These are phyloP conservation scores for Pseudoneurospora amorphoporcata DNA, from an alignment of 495 filamentous ascomycete species.

Conservation along the genomic window DNA sequence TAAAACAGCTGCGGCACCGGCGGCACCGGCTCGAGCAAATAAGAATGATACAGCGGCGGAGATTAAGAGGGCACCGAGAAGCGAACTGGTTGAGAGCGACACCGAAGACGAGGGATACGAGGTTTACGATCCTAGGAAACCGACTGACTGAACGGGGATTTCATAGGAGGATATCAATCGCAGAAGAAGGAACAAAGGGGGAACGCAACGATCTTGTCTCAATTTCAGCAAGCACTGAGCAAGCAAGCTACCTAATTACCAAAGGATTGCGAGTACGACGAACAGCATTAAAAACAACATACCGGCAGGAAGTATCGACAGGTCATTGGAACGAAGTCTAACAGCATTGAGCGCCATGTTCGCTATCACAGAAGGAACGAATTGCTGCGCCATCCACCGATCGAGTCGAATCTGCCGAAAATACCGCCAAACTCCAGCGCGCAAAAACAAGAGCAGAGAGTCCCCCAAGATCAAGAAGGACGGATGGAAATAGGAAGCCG, in stretches of 20 bases:
- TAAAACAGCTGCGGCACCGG: conserved; percentile 1
- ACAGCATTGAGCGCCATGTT: background rate
- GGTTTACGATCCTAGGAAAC: conserved; percentile 42
- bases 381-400: background rate
- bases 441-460: background rate
- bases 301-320: background rate
- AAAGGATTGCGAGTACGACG: background rate
- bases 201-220: too few species aligned
- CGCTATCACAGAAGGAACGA: background rate
- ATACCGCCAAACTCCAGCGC: background rate
- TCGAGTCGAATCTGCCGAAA: background rate
- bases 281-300: background rate
- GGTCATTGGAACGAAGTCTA: background rate
- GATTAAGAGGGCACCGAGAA: conserved; percentile 6
- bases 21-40: background rate
- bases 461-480: background rate
- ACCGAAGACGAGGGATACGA: conserved; percentile 51
- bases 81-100: conserved; percentile 40
- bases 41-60: conserved; percentile 10
- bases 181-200: background rate
- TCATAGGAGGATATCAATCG: background rate
- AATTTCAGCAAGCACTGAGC: too few species aligned
- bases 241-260: too few species aligned
- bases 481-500: background rate
- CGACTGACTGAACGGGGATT: conserved; percentile 36